Conservation (phyloP, 192 early-diverging fungal genomes). For the Backusella tarrabulga region DNA sequence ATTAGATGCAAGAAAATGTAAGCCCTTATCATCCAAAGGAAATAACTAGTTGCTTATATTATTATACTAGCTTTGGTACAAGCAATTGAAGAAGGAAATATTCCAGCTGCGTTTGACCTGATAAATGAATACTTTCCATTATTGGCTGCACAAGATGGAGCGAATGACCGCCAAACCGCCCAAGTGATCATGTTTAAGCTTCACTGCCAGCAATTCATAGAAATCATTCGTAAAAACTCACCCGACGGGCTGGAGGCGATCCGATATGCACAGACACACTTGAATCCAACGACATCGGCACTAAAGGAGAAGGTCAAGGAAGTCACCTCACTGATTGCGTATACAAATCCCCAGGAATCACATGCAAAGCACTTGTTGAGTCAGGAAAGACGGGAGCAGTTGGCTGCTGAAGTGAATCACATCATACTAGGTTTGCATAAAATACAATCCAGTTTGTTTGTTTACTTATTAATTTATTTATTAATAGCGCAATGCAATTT, state of each 20-base stretch:
- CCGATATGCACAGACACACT: slow-evolving; percentile 7
- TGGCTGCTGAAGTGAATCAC: slow-evolving; percentile 15
- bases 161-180: background rate
- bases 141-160: background rate
- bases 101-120: background rate
- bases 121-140: slow-evolving; percentile 7
- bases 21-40: too few relatives aligned
- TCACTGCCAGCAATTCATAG: slow-evolving; percentile 12
- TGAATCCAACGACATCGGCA: background rate
- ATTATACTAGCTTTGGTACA: background rate
- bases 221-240: background rate
- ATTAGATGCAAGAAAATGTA: slow-evolving; percentile 18
- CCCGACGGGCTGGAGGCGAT: background rate
- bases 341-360: slow-evolving; percentile 5
- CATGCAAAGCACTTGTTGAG: background rate
- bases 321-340: slow-evolving; percentile 17
- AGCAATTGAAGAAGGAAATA: slow-evolving; percentile 6
- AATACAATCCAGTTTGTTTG: background rate
- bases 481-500: slow-evolving; percentile 5
- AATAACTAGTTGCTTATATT: too few relatives aligned
- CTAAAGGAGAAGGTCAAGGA: background rate
- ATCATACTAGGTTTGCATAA: slow-evolving; percentile 6
- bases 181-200: slow-evolving; percentile 14
- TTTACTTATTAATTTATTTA: background rate
- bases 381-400: slow-evolving; percentile 6